Evolutionary conservation across 208 protist genomes (phyloP), one percentile per base, ranked within the genome.

Genomic region (Trypanosoma boissoni): DNA sequence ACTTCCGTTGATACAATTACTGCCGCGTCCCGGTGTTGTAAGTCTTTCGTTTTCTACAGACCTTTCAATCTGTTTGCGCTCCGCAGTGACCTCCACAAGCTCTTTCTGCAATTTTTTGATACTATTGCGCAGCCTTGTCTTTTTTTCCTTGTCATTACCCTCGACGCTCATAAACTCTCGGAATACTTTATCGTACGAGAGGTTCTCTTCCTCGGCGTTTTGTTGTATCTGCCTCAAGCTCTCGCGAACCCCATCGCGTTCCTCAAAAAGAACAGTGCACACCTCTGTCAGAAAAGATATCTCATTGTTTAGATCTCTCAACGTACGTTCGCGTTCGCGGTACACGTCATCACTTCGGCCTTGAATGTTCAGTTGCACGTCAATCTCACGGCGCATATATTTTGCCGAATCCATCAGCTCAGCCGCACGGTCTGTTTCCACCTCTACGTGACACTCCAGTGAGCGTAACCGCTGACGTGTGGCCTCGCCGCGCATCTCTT

Each of bases 231-330:
- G 60, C 9, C 39, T 18, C 44, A 89, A 61, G 41, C 85, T 73
- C 51, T 72, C 49, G 9, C 70, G 46, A 62, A 83, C 58, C 26
- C 59, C 48, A 74, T 87, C 75, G 5, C 87, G 80, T 64, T 96
- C 90, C 69, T 94, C 86, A 45, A 81, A 88, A 9, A 92, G 37
- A n/a, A 89, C 60, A 55, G 88, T 91, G 68, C 84, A 94, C 4
- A 94, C 77, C 64, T 96, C 95, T 29, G 98, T 95, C 36, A 99
- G 63, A 32, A 88, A 88, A 0, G 91, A 81, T 74, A 97, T 98
- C 58, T 93, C 76, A 46, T 89, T 85, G 62, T 94, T 88, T 51
- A 95, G 78, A 28, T 95, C 86, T n/a, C 80, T 51, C 28, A 98
- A 65, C 32, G 96, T 83, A 26, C 70, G 59, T 64, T 97, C 88